These are phyloP conservation scores for Inonotus hispidus DNA, from an alignment of 1,284 basidiomycete genomes.

Conservation along the genomic window DNA sequence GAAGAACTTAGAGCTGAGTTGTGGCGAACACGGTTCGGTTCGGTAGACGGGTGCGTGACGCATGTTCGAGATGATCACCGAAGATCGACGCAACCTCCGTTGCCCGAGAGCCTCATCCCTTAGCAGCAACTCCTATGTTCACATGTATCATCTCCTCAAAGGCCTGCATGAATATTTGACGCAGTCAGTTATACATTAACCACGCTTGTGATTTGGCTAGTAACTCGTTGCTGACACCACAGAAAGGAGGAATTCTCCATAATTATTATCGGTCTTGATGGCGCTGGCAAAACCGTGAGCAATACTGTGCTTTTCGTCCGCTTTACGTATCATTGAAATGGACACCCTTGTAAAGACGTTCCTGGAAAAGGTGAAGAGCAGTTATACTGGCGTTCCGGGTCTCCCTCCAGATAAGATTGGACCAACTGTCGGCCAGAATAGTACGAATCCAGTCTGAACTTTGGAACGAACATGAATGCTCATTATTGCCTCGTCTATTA, in stretches of 20 bases:
- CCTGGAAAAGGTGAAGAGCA: slow-evolving; percentile 87
- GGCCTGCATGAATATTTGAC: slow-evolving; percentile 87
- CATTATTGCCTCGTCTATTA: slow-evolving; percentile 28
- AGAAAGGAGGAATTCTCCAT: slow-evolving; percentile 93
- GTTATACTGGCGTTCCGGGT: slow-evolving; percentile 82
- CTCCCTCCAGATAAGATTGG: slow-evolving; percentile 85
- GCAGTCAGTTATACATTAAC: slow-evolving; percentile 50
- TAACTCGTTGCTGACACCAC: slow-evolving; percentile 1
- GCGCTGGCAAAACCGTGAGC: slow-evolving; percentile 86
- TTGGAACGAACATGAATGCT: background rate
- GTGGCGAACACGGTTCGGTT: slow-evolving; percentile 1
- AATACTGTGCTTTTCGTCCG: background rate
- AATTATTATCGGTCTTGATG: slow-evolving; percentile 85
- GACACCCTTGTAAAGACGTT: slow-evolving; percentile 53
- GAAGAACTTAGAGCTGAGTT: background rate
- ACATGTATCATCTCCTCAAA: slow-evolving; percentile 88
- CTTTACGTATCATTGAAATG: slow-evolving; percentile 9
- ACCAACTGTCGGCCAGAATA: slow-evolving; percentile 93
- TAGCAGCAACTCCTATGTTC: slow-evolving; percentile 7
- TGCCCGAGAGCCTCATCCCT: background rate
- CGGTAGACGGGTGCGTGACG: background rate
- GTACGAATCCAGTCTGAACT: slow-evolving; percentile 39
- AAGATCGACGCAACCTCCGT: background rate
- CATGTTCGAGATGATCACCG: background rate
- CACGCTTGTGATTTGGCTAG: background rate